phyloP scores from a whole-genome alignment of 2,329 filamentous ascomycete species.

The Fusarium cicatricum region DNA sequence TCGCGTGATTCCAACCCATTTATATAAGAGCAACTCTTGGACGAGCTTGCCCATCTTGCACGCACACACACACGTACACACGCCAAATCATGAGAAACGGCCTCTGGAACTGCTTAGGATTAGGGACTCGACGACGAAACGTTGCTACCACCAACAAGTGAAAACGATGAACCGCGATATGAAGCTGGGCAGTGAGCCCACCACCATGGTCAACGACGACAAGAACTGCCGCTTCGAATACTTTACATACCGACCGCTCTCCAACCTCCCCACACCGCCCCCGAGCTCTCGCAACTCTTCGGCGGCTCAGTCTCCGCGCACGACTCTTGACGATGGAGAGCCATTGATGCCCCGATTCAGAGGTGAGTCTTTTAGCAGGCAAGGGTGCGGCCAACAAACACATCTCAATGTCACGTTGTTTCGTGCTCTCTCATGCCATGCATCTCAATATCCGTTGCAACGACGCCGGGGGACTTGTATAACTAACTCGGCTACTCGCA shows the following conservation, averaged over 20 bases:
- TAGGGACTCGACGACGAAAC: constrained; percentile 33
- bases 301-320: constrained; percentile 53
- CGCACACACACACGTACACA: constrained; percentile 15
- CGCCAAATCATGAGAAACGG: constrained; percentile 38
- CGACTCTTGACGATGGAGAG: constrained; percentile 55
- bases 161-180: constrained; percentile 36
- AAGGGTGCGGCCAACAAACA: neutral
- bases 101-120: constrained; percentile 30
- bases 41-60: constrained; percentile 19
- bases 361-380: constrained; percentile 45
- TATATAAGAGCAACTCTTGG: constrained; percentile 31
- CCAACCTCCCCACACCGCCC: constrained; percentile 73
- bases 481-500: constrained; percentile 43
- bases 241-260: constrained; percentile 73
- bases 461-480: constrained; percentile 4
- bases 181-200: constrained; percentile 23
- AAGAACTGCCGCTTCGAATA: constrained; percentile 50
- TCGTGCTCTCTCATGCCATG: constrained; percentile 8
- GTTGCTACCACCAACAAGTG: constrained; percentile 17
- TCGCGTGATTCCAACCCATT: constrained; percentile 37
- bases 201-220: constrained; percentile 25
- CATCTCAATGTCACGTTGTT: constrained; percentile 14
- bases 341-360: constrained; percentile 50
- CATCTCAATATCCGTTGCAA: neutral
- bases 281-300: constrained; percentile 59